Base-by-base conservation (phyloP, 2,329 filamentous ascomycete species). In the Monosporascus sp. region DNA sequence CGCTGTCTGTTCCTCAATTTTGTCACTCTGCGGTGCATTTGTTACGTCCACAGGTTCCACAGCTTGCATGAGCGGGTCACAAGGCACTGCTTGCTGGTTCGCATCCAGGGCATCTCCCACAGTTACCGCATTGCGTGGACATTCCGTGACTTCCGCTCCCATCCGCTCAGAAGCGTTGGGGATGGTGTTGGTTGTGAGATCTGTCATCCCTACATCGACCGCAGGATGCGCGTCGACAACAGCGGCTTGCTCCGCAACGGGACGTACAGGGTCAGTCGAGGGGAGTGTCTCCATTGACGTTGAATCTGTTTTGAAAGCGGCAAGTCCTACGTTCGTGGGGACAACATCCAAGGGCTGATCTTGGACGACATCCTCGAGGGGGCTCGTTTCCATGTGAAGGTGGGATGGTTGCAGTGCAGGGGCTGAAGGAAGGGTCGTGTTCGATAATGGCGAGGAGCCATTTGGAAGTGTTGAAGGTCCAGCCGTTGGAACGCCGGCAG, bases 281-380 rank as follows among this genome's bases (percentile, higher is more conserved):
- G 50, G 19, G 26, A 14, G 26, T 9, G 37, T 7, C 37, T 59
- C 53, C 7, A 22, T 27, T 27, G 22, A 7, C 5, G 5, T 16
- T 24, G 43, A 17, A 14, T n/a, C 24, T 27, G 43, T 1, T n/a
- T 22, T 16, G 5, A 31, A 26, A 17, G 24, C n/a, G 31, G 7
- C 24, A 27, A 7, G 20, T n/a, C n/a, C 43, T 7, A 24, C 20
- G 31, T 24, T 54, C 49, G 46, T 27, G 20, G 38, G 20, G 46
- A 49, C 24, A 22, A 40, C 24, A 31, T 52, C 48, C 17, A 78
- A 76, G 9, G 78, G 79, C 9, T 70, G 72, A 17, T 48, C 55
- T 37, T 78, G 55, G 27, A 77, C 67, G 37, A 80, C 76, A 48
- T 80, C 78, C 66, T 80, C 80, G 20, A 81, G 64, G 1, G 78